These are phyloP conservation scores for Vaccinium vitisidaea DNA, from an alignment of 148 eudicot species.

Conservation along the genomic window DNA sequence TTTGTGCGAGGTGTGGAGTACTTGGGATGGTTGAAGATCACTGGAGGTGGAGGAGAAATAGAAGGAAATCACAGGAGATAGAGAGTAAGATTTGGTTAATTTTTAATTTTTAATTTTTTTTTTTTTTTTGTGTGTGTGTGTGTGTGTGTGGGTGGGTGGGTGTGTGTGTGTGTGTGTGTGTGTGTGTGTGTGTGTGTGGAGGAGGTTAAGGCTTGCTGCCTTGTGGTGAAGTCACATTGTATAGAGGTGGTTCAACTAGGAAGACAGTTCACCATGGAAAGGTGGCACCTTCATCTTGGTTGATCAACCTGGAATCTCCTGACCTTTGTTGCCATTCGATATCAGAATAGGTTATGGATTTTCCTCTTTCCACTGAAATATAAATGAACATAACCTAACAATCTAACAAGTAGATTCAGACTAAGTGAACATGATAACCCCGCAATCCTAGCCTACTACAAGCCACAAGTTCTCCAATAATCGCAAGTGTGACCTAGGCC, in stretches of 20 bases:
- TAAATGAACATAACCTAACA: not conserved
- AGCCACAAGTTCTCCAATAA: too few relatives aligned
- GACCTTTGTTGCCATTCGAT: not conserved
- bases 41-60: not conserved
- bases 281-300: not conserved
- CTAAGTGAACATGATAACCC: too few relatives aligned
- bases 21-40: not conserved
- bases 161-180: too few relatives aligned
- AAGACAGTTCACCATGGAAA: constrained; percentile 3
- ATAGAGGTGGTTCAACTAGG: not conserved
- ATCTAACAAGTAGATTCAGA: not conserved
- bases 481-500: too few relatives aligned
- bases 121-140: too few relatives aligned
- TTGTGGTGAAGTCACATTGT: constrained; percentile 4
- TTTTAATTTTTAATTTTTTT: too few relatives aligned
- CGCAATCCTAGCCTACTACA: too few relatives aligned
- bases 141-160: too few relatives aligned
- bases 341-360: not conserved
- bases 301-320: not conserved
- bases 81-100: not conserved
- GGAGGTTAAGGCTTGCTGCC: not conserved
- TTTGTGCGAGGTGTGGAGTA: not conserved
- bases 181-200: not conserved
- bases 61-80: not conserved
- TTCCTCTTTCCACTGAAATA: not conserved